Evolutionary conservation across 768 basidiomycete genomes (phyloP).

Genomic region (Suillus placidus): DNA sequence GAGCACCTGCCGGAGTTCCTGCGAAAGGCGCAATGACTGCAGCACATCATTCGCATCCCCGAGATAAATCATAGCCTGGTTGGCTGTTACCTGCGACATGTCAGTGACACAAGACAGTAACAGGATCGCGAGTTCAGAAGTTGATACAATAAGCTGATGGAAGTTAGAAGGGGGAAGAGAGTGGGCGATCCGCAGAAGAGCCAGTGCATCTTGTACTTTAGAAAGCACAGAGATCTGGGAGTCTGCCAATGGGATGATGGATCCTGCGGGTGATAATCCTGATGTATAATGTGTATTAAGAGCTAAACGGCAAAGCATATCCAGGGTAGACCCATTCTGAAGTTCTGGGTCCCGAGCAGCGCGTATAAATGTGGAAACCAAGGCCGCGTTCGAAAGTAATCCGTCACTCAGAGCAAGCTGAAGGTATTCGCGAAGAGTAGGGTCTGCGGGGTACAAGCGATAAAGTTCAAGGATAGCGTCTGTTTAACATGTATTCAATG

Average conservation of each 20-base stretch:
- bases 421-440: constrained; percentile 67
- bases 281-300: constrained; percentile 67
- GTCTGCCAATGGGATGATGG: constrained; percentile 54
- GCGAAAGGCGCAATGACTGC: constrained; percentile 53
- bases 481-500: constrained; percentile 30
- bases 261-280: constrained; percentile 53
- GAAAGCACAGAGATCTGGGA: constrained; percentile 51
- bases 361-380: constrained; percentile 66
- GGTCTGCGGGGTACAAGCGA: constrained; percentile 70
- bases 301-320: constrained; percentile 67
- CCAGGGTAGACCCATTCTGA: constrained; percentile 65
- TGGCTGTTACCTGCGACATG: constrained; percentile 60
- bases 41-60: constrained; percentile 57
- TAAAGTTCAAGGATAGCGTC: constrained; percentile 73
- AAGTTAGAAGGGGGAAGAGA: constrained; percentile 52
- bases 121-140: constrained; percentile 65
- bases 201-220: constrained; percentile 62
- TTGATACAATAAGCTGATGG: constrained; percentile 58
- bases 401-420: constrained; percentile 58
- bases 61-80: constrained; percentile 55
- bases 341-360: constrained; percentile 67
- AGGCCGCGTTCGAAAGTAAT: constrained; percentile 58
- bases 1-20: constrained; percentile 55
- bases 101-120: constrained; percentile 64
- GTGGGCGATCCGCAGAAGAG: constrained; percentile 59